Evolutionary conservation across 2,329 filamentous ascomycete species (phyloP).

Genomic region (Cordyceps fumosorosea): DNA sequence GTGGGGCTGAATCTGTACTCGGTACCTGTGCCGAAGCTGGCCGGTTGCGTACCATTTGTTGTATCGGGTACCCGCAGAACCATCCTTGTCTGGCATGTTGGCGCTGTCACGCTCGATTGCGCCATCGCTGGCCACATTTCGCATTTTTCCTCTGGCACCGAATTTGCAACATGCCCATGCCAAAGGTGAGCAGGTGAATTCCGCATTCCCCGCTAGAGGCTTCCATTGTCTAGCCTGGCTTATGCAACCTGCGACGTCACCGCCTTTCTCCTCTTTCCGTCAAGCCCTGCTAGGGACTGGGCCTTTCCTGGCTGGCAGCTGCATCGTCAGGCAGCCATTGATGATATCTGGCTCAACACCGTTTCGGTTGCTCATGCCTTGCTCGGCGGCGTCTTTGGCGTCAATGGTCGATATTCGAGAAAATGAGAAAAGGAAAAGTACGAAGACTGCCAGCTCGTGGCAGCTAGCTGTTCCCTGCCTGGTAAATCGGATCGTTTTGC

Average conservation of each 20-base stretch:
- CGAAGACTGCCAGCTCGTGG: too few relatives aligned
- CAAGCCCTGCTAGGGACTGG: not conserved
- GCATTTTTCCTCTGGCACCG: not conserved
- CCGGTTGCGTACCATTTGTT: not conserved
- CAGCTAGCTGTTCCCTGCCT: too few relatives aligned
- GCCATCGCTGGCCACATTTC: slow-evolving; percentile 6
- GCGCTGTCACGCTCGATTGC: slow-evolving; percentile 3
- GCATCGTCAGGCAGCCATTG: too few relatives aligned
- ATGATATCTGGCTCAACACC: too few relatives aligned
- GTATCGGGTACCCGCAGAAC: not conserved
- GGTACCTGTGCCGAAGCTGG: not conserved
- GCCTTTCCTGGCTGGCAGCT: not conserved
- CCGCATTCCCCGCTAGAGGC: not conserved
- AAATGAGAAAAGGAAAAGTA: too few relatives aligned
- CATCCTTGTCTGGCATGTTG: not conserved
- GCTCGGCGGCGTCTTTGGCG: too few relatives aligned
- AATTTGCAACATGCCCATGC: too few relatives aligned
- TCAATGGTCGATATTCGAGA: too few relatives aligned
- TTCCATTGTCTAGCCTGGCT: not conserved
- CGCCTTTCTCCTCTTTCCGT: not conserved
- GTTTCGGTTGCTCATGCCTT: too few relatives aligned
- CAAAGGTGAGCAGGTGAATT: not conserved
- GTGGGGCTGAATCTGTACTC: not conserved
- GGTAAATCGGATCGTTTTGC: too few relatives aligned
- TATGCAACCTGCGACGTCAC: not conserved